Conservation (phyloP, 371 early-diverging fungal species). For the Zychaea mexicana region DNA sequence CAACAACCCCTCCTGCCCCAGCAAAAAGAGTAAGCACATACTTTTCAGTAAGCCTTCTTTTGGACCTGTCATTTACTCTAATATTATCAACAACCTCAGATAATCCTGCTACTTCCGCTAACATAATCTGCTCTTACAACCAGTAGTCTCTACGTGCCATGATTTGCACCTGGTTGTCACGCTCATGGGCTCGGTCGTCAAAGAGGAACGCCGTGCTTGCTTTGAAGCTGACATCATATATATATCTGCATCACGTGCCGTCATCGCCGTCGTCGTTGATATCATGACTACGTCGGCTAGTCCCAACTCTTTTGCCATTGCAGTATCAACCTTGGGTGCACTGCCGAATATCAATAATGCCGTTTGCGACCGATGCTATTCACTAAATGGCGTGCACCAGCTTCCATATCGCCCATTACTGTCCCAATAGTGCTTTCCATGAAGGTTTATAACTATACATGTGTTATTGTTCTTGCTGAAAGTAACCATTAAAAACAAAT, state of each 20-base stretch:
- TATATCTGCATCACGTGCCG: not conserved
- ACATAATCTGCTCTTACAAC: conserved; percentile 30
- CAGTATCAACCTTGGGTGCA: conserved; percentile 41
- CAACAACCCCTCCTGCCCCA: too few relatives aligned
- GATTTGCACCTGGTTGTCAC: conserved; percentile 36
- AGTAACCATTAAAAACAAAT: too few relatives aligned
- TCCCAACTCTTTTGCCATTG: conserved; percentile 34
- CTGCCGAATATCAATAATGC: conserved; percentile 56
- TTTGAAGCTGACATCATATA: conserved; percentile 22
- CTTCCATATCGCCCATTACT: too few relatives aligned
- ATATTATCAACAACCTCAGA: conserved; percentile 10
- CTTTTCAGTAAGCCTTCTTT: too few relatives aligned
- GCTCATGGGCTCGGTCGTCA: conserved; percentile 14
- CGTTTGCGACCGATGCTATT: conserved; percentile 51
- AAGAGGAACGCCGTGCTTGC: conserved; percentile 26
- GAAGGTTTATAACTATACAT: too few relatives aligned
- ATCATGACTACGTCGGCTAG: conserved; percentile 40
- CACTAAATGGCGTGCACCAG: conserved; percentile 56
- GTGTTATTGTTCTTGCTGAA: too few relatives aligned
- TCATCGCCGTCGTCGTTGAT: too few relatives aligned
- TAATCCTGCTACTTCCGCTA: conserved; percentile 20
- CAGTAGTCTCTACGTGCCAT: conserved; percentile 51
- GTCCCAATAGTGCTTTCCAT: too few relatives aligned
- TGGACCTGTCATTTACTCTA: not conserved
- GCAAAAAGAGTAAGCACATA: too few relatives aligned